phyloP scores from a whole-genome alignment of 176 grass and related monocot genomes.

The Oryza brachyantha region DNA sequence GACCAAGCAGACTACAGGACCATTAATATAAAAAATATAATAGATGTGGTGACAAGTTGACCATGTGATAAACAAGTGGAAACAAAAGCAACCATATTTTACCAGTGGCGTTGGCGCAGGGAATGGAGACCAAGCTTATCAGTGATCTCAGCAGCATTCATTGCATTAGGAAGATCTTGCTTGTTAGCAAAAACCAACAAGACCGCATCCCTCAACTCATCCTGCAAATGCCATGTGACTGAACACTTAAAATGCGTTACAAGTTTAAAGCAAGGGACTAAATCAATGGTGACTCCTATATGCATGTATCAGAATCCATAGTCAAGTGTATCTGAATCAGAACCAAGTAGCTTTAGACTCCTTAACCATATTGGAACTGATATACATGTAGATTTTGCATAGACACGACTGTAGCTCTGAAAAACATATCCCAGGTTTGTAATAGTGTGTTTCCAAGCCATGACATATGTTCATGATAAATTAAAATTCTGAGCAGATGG shows the following conservation, averaged over 20 bases:
- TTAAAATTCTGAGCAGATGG: no score
- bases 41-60: not conserved
- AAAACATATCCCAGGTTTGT: no score
- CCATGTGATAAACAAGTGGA: not conserved
- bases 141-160: slow-evolving; percentile 88
- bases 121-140: slow-evolving; percentile 84
- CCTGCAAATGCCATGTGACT: slow-evolving; percentile 37
- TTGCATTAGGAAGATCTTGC: slow-evolving; percentile 89
- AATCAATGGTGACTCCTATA: not conserved
- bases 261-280: not conserved
- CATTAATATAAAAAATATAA: not conserved
- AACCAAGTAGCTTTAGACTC: not conserved
- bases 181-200: slow-evolving; percentile 84
- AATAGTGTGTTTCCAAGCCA: no score
- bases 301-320: not conserved
- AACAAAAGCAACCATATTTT: not conserved
- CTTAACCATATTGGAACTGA: not conserved
- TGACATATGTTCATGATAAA: no score
- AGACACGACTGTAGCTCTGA: no score
- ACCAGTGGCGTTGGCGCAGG: slow-evolving; percentile 78
- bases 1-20: not conserved
- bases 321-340: not conserved
- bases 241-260: slow-evolving; percentile 5
- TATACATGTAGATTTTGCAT: no score
- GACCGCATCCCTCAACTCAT: slow-evolving; percentile 83